Conservation (phyloP, 768 basidiomycete genomes). For the Pleurotus salmoneostramineus region DNA sequence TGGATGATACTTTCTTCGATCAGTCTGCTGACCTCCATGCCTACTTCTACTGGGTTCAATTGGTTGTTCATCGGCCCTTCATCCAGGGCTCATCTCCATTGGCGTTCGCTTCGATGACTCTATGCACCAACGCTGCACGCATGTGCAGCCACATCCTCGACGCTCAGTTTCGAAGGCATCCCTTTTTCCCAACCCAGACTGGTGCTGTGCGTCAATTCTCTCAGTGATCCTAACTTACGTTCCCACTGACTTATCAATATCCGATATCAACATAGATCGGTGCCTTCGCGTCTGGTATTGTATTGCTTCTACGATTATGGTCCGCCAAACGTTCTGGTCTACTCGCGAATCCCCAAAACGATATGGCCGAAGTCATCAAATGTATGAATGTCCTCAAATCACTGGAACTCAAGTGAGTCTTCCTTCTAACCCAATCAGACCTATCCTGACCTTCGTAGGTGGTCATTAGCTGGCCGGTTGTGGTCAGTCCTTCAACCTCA, state of each 20-base stretch:
- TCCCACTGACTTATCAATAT: neutral
- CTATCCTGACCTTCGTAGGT: conserved; percentile 21
- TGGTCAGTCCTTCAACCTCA: conserved; percentile 21
- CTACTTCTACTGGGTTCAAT: conserved; percentile 56
- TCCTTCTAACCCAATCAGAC: neutral
- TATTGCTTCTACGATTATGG: conserved; percentile 67
- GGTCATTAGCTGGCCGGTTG: conserved; percentile 36
- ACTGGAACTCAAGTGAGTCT: conserved; percentile 33
- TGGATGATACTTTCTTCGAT: conserved; percentile 42
- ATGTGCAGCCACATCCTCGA: conserved; percentile 81
- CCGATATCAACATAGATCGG: conserved; percentile 18
- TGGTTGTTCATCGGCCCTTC: conserved; percentile 76
- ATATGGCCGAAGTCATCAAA: conserved; percentile 56
- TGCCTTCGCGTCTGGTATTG: conserved; percentile 38
- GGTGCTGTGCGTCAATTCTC: conserved; percentile 1
- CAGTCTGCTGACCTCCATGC: conserved; percentile 58
- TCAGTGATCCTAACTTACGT: conserved; percentile 3
- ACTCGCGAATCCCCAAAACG: conserved; percentile 40
- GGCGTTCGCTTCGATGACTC: conserved; percentile 65
- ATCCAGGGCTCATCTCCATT: conserved; percentile 47
- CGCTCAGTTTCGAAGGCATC: conserved; percentile 36
- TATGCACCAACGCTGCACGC: conserved; percentile 77
- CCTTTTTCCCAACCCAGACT: conserved; percentile 27
- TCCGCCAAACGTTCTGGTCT: conserved; percentile 46
- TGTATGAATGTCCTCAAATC: conserved; percentile 49